Base-by-base conservation (phyloP, 371 early-diverging fungal species). In the Apophysomyces ossiformis region DNA sequence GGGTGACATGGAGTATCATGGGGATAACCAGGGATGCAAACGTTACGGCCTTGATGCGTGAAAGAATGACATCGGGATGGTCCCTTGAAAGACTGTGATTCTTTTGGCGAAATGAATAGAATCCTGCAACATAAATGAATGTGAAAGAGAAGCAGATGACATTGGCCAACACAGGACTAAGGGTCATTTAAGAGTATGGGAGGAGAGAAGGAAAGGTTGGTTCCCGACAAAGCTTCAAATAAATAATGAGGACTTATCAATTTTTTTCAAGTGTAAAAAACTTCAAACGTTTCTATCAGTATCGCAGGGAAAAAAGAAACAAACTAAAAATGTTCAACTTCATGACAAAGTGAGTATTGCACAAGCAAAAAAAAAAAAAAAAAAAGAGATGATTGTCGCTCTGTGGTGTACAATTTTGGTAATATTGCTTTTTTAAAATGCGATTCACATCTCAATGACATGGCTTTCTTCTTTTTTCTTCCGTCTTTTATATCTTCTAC, bases 61-160 rank as follows among this genome's bases (percentile, higher is more conserved):
- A 69, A n/a, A 41, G 18, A 54, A 83, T 83, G n/a, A 79, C 76
- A 1, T 32, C 44, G 1, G 84, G 81, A 37, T 78, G 68, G 50
- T 83, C 64, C 16, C 79, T 68, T 15, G 69, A 69, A 7, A 71
- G 69, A 11, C 63, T 64, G 56, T 58, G 58, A 26, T 57, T 58
- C 12, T 56, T 41, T 41, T 46, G 54, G 1, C 58, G 60, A 26
- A 76, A 75, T 2, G 80, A 8, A 43, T 83, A 83, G 50, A 83
- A 77, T 1, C 80, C 79, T 35, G 64, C 73, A 60, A 83, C 65
- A 57, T 83, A 83, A 44, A 78, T 63, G 39, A 76, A 32, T 0
- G 76, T 75, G 46, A 78, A 75, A 8, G 63, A 54, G 15, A 75
- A 26, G 59, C 83, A 83, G 4, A 70, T 61, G 21, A 64, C 37